Base-by-base conservation (phyloP, 208 protist species). In the Wallacemonas sp. region DNA sequence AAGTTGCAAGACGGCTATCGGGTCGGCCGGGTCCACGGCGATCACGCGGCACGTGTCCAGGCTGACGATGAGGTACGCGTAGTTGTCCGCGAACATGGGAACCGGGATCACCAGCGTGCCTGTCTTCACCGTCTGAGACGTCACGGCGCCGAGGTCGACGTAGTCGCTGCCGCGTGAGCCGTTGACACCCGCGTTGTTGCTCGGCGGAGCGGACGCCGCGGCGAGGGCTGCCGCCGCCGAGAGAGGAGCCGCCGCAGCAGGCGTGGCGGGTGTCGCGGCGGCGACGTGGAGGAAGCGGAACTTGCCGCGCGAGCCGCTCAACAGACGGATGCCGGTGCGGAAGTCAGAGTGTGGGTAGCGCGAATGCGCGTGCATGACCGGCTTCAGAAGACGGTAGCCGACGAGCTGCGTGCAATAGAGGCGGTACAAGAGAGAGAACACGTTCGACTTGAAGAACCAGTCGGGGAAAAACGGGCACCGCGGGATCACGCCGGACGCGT, bases 51-150 rank as follows among this genome's bases (percentile, higher is more conserved):
- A 55, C 29, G 84, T 93, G 46, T 61, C 31, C 39, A 84, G 74
- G 57, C 74, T 83, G 1, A 91, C 36, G 63, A 98, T 69, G 1
- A 97, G 61, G 70, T 98, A 98, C 28, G 81, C 74, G 68, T 97
- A 98, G 73, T 98, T 98, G 72, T 98, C 92, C 2, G 29, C 7
- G 39, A 96, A 84, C 33, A 97, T 80, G 22, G 90, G 87, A 0
- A 96, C 70, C 12, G 92, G 92, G 18, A 95, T 70, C 7, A 97
- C 70, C 0, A 84, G 48, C 26, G 81, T 72, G 2, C 74, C 78
- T 16, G 54, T 55, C 29, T 65, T 65, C 18, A 45, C 57, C 10
- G 20, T 11, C 49, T 62, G 46, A 22, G 48, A 8, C 1, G 44
- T 23, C 5, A 61, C 46, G 2, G 65, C n/a, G 2, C 50, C 23